Evolutionary conservation across 768 basidiomycete genomes (phyloP), one percentile per base, ranked within the genome.

Genomic region (Imleria badia): DNA sequence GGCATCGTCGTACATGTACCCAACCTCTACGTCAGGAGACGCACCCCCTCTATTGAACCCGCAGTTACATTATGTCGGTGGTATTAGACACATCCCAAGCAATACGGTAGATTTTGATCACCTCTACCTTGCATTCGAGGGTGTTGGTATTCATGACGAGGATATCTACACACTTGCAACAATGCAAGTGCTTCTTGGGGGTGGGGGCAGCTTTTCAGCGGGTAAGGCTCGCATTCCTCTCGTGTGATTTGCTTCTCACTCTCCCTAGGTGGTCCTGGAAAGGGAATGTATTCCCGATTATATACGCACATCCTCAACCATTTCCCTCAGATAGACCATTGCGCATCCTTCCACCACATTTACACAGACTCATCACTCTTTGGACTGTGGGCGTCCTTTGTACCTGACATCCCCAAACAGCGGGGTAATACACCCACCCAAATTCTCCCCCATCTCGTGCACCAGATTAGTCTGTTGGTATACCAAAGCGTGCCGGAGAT

Each of bases 211-310:
- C 69, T 99, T 99, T 79, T 97, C 94, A 34, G 96, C 96, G 15
- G 91, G 85, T 85, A 62, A 38, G 76, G 58, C 10, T 34, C 8
- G 33, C 15, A 3, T 40, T 48, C 19, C 15, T 45, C 31, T 45
- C 31, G 20, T 7, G 41, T 48, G 46, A 42, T 29, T 33, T 5
- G 19, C 31, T 36, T 54, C 57, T 51, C 49, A 61, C 48, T 35
- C 46, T 48, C 22, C 8, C 4, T 62, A 81, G 94, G 96, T 59
- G 96, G 96, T 5, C 96, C 96, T 3, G 96, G 96, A 15, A 98
- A 98, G 76, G 96, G 96, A 63, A 98, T 98, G 96, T 98, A 97
- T 78, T 94, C 94, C 33, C 87, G 96, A 23, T 75, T 98, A 29
- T 98, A 98, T 76, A 96, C 94, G 11, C 86, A 94, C 67, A 93